Evolutionary conservation across 176 grass and related monocot species (phyloP).

Genomic region (Avena insularis): DNA sequence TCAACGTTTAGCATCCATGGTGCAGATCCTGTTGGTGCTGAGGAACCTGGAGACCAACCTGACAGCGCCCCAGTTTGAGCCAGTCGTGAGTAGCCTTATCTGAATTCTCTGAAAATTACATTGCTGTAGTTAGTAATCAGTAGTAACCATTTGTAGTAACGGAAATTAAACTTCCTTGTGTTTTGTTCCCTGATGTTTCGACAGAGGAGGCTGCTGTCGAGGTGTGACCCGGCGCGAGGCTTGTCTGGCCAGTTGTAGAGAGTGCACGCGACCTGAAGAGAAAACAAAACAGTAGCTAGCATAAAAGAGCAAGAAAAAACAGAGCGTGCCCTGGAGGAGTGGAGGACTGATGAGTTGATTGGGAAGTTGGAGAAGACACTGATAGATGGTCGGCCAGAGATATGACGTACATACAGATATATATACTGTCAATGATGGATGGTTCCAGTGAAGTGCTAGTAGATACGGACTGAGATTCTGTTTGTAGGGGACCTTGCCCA

Average conservation of each 20-base stretch:
- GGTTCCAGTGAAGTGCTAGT: neutral
- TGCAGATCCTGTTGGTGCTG: constrained; percentile 75
- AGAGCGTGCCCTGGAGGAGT: neutral
- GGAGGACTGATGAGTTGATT: neutral
- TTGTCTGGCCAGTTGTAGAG: no score
- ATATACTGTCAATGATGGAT: neutral
- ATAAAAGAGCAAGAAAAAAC: neutral
- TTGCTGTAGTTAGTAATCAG: no score
- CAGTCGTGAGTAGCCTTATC: no score
- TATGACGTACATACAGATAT: neutral
- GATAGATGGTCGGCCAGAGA: neutral
- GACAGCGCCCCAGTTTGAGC: neutral
- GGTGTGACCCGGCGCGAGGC: no score
- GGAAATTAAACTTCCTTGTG: no score
- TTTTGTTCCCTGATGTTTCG: no score
- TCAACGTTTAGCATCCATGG: no score
- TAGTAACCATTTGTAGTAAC: no score
- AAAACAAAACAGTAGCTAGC: neutral
- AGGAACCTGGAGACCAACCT: constrained; percentile 73
- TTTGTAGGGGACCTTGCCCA: neutral
- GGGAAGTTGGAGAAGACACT: neutral
- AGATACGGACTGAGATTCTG: neutral
- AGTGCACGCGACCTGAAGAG: neutral
- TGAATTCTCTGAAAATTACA: no score
- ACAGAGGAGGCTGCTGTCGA: no score